These are phyloP conservation scores for Chimonanthus praecox DNA, from an alignment of 164 flowering plant genomes.

Conservation along the genomic window DNA sequence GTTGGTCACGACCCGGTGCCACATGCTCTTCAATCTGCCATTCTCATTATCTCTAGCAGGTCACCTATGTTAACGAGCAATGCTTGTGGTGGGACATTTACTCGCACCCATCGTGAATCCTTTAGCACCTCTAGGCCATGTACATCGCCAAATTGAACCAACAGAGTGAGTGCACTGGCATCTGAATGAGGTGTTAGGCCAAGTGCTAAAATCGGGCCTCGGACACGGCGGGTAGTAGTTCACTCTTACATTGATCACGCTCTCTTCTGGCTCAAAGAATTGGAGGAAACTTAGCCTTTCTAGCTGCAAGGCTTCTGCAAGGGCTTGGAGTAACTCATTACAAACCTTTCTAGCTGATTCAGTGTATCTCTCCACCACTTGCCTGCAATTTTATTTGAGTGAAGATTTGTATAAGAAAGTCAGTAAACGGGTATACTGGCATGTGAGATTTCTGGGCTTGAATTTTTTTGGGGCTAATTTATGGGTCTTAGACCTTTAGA, in stretches of 20 bases:
- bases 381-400: not conserved
- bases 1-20: not conserved
- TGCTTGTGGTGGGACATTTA: not conserved
- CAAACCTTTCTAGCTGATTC: not conserved
- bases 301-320: not conserved
- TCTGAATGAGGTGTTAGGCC: not conserved
- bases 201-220: not conserved
- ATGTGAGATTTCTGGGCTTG: not conserved
- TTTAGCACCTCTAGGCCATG: constrained; percentile 2
- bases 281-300: not conserved
- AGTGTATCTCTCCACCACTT: not conserved
- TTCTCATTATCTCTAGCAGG: constrained; percentile 6
- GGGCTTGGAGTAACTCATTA: not conserved
- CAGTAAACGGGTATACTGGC: not conserved
- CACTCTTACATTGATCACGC: not conserved
- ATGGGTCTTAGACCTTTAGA: not conserved
- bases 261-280: not conserved
- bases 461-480: not conserved
- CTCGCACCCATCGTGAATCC: not conserved
- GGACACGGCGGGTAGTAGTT: constrained; percentile 8
- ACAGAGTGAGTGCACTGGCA: not conserved
- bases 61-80: not conserved
- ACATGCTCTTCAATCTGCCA: not conserved
- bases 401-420: not conserved
- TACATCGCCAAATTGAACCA: not conserved